Percentiles rank a stretch among this genome's conserved stretches.
Evolutionary conservation across 441 rosid species (phyloP).

Genomic region (Mallotus repandus): DNA sequence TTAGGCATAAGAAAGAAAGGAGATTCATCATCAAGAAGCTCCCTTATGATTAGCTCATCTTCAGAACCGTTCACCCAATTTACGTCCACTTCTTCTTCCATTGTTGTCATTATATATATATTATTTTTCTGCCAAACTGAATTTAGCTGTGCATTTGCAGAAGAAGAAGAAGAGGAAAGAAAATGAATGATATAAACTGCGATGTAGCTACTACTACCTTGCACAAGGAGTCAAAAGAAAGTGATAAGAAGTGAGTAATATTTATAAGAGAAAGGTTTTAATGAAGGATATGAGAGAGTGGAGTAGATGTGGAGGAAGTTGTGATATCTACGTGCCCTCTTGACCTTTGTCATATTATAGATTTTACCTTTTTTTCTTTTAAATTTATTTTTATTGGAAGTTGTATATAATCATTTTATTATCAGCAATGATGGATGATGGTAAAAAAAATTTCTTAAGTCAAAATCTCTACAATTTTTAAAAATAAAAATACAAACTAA

Average conservation of each 20-base stretch:
- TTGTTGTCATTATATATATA: conserved; percentile 16
- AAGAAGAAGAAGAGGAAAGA: not conserved
- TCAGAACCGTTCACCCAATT: conserved; percentile 22
- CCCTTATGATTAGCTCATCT: conserved; percentile 38
- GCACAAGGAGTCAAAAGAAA: conserved; percentile 14
- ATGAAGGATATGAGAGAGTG: conserved; percentile 31
- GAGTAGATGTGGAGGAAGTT: conserved; percentile 42
- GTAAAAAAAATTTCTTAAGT: too few relatives aligned
- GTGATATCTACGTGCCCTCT: conserved; percentile 24
- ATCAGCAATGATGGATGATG: too few relatives aligned
- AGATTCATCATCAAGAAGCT: conserved; percentile 45
- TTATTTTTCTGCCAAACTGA: not conserved
- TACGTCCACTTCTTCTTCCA: conserved; percentile 18
- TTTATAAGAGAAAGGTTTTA: conserved; percentile 6
- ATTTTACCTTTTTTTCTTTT: not conserved
- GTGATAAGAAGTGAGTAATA: conserved; percentile 17
- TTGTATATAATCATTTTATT: not conserved
- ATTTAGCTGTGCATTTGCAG: not conserved
- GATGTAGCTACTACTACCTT: not conserved
- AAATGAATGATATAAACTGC: not conserved
- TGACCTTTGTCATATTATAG: not conserved
- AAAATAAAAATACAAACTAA: too few relatives aligned
- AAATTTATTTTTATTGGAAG: too few relatives aligned
- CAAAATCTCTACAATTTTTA: too few relatives aligned
- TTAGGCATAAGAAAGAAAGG: conserved; percentile 38